phyloP scores from a whole-genome alignment of 2,329 filamentous ascomycete genomes.

The Fusarium sacchari region DNA sequence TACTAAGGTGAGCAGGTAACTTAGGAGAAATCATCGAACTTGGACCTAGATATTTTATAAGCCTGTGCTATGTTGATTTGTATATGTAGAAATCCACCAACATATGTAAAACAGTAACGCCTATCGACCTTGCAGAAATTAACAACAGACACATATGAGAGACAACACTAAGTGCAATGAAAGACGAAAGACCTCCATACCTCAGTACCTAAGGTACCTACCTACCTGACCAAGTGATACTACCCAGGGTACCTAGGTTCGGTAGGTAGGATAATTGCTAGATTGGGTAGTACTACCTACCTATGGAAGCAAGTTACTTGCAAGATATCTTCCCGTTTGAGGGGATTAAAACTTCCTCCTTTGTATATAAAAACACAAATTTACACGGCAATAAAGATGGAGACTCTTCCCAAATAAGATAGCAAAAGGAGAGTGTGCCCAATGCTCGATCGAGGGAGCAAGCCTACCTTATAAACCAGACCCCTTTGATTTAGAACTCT shows the following conservation, averaged over 20 bases:
- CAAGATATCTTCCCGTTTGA: background rate
- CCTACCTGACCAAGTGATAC: background rate
- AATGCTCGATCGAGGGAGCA: background rate
- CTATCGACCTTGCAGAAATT: background rate
- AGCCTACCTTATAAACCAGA: background rate
- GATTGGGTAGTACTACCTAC: too few species aligned
- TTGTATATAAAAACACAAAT: background rate
- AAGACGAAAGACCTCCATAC: background rate
- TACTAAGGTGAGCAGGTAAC: too few species aligned
- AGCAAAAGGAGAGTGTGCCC: background rate
- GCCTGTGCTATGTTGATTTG: background rate
- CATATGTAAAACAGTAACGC: background rate
- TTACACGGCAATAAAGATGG: background rate
- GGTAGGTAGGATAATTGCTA: too few species aligned
- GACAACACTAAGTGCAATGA: background rate
- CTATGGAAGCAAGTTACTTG: too few species aligned
- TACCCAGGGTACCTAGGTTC: too few species aligned
- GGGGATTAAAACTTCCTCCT: background rate
- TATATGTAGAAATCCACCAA: background rate
- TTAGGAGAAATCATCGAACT: background rate
- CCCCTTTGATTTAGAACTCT: background rate
- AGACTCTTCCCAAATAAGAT: background rate
- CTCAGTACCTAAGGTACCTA: too few species aligned
- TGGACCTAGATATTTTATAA: background rate
- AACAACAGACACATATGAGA: background rate